phyloP scores from a whole-genome alignment of 257 asterid genomes.

The Solanum stenotomum region DNA sequence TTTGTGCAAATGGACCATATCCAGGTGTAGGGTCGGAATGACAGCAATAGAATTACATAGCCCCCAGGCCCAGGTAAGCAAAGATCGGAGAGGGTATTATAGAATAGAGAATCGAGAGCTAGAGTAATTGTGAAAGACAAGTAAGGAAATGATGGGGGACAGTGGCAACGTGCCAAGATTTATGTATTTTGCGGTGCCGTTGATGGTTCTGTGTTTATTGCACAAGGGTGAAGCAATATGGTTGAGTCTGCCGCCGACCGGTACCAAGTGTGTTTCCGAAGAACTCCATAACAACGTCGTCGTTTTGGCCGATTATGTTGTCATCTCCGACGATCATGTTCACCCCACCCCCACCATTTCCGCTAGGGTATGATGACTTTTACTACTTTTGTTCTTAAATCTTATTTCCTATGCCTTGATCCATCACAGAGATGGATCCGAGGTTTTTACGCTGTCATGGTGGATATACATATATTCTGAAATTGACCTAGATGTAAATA shows the following conservation, averaged over 20 bases:
- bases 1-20: neutral
- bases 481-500: neutral
- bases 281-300: constrained; percentile 80
- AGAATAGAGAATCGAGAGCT: neutral
- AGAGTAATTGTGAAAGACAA: neutral
- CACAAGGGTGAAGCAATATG: constrained; percentile 48
- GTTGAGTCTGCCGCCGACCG: constrained; percentile 65
- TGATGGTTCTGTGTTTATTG: constrained; percentile 23
- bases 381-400: neutral
- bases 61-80: neutral
- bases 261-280: constrained; percentile 83
- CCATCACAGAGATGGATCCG: neutral
- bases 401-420: neutral
- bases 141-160: constrained; percentile 19
- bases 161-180: constrained; percentile 21
- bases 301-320: constrained; percentile 68
- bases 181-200: constrained; percentile 12
- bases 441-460: neutral
- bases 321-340: constrained; percentile 44
- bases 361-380: constrained; percentile 62
- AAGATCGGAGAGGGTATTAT: neutral
- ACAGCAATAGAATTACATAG: neutral
- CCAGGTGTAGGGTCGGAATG: neutral
- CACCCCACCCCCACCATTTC: constrained; percentile 45
- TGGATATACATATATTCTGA: neutral